A percentile compares a stretch with the other conserved stretches of the same genome.
Evolutionary conservation across 495 filamentous ascomycete genomes (phyloP).

Genomic region (Staphylotrichum longicolle): DNA sequence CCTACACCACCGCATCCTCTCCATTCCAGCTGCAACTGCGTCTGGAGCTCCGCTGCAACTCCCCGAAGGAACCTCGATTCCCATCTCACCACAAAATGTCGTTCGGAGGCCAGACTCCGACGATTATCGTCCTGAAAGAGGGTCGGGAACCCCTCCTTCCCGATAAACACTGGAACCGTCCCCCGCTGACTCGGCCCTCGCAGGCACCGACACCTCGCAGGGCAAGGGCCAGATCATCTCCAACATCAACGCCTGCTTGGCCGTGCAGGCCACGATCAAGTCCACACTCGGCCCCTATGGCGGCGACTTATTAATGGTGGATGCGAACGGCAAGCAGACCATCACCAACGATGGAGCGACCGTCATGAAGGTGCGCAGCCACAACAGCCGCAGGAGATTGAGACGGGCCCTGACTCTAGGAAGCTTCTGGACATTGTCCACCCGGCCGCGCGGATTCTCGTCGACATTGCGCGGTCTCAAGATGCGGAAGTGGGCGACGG

Average conservation of each 20-base stretch:
- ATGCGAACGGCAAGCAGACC: slow-evolving; percentile 90
- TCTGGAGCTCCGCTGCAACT: slow-evolving; percentile 21
- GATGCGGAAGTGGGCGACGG: slow-evolving; percentile 98
- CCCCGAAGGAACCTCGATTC: slow-evolving; percentile 5
- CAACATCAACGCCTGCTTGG: slow-evolving; percentile 97
- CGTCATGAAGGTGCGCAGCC: slow-evolving; percentile 83
- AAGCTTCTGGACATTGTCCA: slow-evolving; percentile 97
- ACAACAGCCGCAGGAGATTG: background rate
- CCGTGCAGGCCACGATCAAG: slow-evolving; percentile 94
- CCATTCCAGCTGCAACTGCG: slow-evolving; percentile 9
- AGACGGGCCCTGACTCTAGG: slow-evolving; percentile 21
- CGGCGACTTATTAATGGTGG: slow-evolving; percentile 92
- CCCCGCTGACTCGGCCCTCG: slow-evolving; percentile 30
- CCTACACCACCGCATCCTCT: slow-evolving; percentile 6
- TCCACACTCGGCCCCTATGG: slow-evolving; percentile 96
- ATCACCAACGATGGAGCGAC: slow-evolving; percentile 99
- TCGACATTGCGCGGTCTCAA: slow-evolving; percentile 97
- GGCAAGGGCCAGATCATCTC: slow-evolving; percentile 96
- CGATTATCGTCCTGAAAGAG: slow-evolving; percentile 97
- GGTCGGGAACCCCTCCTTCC: slow-evolving; percentile 59
- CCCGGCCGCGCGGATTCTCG: slow-evolving; percentile 94
- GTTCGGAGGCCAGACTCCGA: slow-evolving; percentile 97
- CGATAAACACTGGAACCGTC: slow-evolving; percentile 7
- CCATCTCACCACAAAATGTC: slow-evolving; percentile 59
- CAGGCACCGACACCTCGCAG: slow-evolving; percentile 95